phyloP scores from a whole-genome alignment of 371 early-diverging fungal genomes.

The Apophysomyces elegans region DNA sequence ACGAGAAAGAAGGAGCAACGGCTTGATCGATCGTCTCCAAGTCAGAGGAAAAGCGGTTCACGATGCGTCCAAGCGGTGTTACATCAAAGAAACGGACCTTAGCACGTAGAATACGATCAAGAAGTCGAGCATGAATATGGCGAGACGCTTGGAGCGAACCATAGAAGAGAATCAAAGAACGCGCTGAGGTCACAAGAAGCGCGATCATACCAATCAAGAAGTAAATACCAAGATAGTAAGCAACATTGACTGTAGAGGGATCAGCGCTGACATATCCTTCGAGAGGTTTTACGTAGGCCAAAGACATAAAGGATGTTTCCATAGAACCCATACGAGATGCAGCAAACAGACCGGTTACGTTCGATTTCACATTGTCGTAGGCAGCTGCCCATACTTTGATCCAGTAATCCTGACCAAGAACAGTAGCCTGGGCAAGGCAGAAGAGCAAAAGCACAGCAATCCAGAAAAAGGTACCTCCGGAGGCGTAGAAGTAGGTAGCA shows the following conservation, averaged over 20 bases:
- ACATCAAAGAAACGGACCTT: conserved; percentile 77
- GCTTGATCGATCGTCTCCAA: conserved; percentile 15
- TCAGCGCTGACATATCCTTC: conserved; percentile 27
- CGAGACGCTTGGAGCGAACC: conserved; percentile 36
- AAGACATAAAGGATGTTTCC: conserved; percentile 8
- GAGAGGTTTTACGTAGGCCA: background rate
- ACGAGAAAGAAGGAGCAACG: conserved; percentile 6
- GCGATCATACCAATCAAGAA: conserved; percentile 31
- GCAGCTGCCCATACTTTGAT: conserved; percentile 17
- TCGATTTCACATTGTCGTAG: background rate
- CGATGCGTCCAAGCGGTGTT: conserved; percentile 68
- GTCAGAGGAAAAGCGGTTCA: conserved; percentile 23
- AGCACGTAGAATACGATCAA: conserved; percentile 57
- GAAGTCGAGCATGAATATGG: conserved; percentile 52
- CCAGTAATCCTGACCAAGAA: conserved; percentile 16
- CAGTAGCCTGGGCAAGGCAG: conserved; percentile 35
- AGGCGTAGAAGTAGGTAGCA: conserved; percentile 51
- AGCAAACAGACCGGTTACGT: conserved; percentile 28
- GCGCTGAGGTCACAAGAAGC: conserved; percentile 20
- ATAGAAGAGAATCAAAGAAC: conserved; percentile 31
- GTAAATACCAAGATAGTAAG: conserved; percentile 43
- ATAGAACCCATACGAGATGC: background rate
- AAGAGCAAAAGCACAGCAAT: conserved; percentile 39
- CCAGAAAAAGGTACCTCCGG: conserved; percentile 58
- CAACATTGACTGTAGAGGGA: conserved; percentile 17